Base-by-base conservation (phyloP, 306 rosid genomes). In the Lathyrus oleraceus region DNA sequence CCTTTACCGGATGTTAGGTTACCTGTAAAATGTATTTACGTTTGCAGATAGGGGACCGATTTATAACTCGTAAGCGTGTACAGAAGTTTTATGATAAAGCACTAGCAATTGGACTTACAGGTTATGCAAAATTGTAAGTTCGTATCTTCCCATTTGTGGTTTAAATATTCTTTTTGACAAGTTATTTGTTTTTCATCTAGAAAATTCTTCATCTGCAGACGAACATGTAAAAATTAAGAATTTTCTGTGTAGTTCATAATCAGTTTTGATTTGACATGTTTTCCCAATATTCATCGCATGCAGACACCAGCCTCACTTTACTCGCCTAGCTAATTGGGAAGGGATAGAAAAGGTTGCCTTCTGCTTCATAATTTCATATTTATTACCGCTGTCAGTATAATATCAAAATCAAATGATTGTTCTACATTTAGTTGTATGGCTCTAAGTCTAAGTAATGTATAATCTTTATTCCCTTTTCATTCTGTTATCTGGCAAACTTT, bases 241-340 rank as follows among this genome's bases (percentile, higher is more conserved):
- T 44, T 69, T 61, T 69, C 48, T 40, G 23, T 15, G 62, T 21
- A 27, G 67, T 76, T 71, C 61, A 23, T 70, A 27, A 15, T 61
- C 51, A 43, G 69, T 53, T 47, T 44, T 67, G 70, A 53, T 72
- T 27, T 80, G 53, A 74, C 20, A 69, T 44, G 43, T 27, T 81
- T 39, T 28, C 15, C 69, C 36, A 61, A 77, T 72, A 48, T 63
- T 79, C 38, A 61, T 66, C 79, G 89, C 92, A 89, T 79, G 89
- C 96, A 94, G 99, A 72, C 96, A 94, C 80, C 91, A 89, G 78
- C 96, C 86, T 85, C 87, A 28, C 51, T 85, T 83, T 79, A 58
- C 95, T 71, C 95, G 92, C 64, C 97, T 94, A 17, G 96, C 96
- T 57, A 86, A 94, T 79, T 94, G 97, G 99, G 99, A 94, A 79